These are phyloP conservation scores for Blastocrithidia nonstop DNA, from an alignment of 208 protist species.

Conservation along the genomic window DNA sequence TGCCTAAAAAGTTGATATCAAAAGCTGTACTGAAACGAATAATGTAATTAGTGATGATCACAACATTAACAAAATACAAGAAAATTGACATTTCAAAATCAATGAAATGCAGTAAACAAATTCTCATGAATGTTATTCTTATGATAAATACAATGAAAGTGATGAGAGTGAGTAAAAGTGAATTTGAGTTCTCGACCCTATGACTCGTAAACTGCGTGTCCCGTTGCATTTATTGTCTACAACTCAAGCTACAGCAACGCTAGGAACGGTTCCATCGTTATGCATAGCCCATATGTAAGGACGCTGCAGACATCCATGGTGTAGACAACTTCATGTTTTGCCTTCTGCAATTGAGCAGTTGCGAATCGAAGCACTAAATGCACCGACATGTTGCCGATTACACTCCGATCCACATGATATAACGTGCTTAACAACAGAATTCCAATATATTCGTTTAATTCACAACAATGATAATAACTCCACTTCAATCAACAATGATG, in stretches of 20 bases:
- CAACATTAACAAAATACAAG: too few species aligned
- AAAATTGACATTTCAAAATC: too few species aligned
- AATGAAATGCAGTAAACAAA: too few species aligned
- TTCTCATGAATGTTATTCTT: too few species aligned
- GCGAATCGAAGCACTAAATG: slow-evolving; percentile 66
- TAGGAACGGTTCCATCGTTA: slow-evolving; percentile 66
- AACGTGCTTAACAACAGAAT: slow-evolving; percentile 37
- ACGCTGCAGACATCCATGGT: slow-evolving; percentile 79
- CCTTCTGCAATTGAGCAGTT: slow-evolving; percentile 55
- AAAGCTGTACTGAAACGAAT: too few species aligned
- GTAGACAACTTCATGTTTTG: slow-evolving; percentile 72
- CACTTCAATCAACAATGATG: slow-evolving; percentile 43
- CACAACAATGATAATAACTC: slow-evolving; percentile 27
- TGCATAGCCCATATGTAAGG: slow-evolving; percentile 77
- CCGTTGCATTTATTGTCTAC: slow-evolving; percentile 49
- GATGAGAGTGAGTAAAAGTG: slow-evolving; percentile 48
- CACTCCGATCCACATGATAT: slow-evolving; percentile 76
- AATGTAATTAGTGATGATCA: too few species aligned
- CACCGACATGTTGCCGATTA: slow-evolving; percentile 68
- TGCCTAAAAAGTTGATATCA: too few species aligned
- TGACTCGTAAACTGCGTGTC: slow-evolving; percentile 75
- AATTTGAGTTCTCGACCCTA: slow-evolving; percentile 81
- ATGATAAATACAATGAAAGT: too few species aligned
- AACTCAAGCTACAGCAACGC: slow-evolving; percentile 72
- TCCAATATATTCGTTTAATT: slow-evolving; percentile 48